A percentile compares a stretch with the other conserved stretches of the same genome.
Conservation (phyloP, 2,329 filamentous ascomycete species). For the Alternaria triticimaculans region DNA sequence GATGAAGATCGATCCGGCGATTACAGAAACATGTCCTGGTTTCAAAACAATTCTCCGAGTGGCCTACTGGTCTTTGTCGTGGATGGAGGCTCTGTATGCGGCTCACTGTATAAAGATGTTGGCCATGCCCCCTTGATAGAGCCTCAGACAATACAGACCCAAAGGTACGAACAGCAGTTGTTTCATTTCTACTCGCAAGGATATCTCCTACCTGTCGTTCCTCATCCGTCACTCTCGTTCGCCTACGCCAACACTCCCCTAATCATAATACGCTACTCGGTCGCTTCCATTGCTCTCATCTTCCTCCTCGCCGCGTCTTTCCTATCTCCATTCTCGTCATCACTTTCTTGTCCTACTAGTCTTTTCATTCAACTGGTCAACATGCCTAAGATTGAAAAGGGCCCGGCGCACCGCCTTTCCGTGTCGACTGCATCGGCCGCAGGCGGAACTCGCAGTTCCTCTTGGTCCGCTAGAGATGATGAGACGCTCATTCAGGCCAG, state of each 20-base stretch:
- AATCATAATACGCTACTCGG: slow-evolving; percentile 42
- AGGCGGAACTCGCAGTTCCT: slow-evolving; percentile 47
- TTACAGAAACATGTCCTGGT: slow-evolving; percentile 49
- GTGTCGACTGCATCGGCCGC: slow-evolving; percentile 42
- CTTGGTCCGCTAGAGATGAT: slow-evolving; percentile 78
- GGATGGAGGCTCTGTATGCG: slow-evolving; percentile 33
- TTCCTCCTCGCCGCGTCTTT: slow-evolving; percentile 22
- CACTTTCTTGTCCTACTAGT: slow-evolving; percentile 21
- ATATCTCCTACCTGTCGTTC: slow-evolving; percentile 43
- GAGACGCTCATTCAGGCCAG: slow-evolving; percentile 74
- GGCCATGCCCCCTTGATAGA: slow-evolving; percentile 20
- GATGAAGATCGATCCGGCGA: slow-evolving; percentile 44
- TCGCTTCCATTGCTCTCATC: slow-evolving; percentile 33
- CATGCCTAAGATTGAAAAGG: slow-evolving; percentile 56
- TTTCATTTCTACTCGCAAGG: slow-evolving; percentile 43
- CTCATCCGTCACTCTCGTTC: slow-evolving; percentile 40
- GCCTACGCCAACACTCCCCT: slow-evolving; percentile 28
- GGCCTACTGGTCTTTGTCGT: slow-evolving; percentile 38
- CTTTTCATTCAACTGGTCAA: slow-evolving; percentile 35
- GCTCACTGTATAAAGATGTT: slow-evolving; percentile 43
- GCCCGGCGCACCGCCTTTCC: slow-evolving; percentile 38
- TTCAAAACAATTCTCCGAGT: slow-evolving; percentile 49
- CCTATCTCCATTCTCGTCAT: slow-evolving; percentile 16
- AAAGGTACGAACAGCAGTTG: slow-evolving; percentile 39
- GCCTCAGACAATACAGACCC: slow-evolving; percentile 34